phyloP scores from a whole-genome alignment of 1,284 basidiomycete species.

The Inonotus hispidus region DNA sequence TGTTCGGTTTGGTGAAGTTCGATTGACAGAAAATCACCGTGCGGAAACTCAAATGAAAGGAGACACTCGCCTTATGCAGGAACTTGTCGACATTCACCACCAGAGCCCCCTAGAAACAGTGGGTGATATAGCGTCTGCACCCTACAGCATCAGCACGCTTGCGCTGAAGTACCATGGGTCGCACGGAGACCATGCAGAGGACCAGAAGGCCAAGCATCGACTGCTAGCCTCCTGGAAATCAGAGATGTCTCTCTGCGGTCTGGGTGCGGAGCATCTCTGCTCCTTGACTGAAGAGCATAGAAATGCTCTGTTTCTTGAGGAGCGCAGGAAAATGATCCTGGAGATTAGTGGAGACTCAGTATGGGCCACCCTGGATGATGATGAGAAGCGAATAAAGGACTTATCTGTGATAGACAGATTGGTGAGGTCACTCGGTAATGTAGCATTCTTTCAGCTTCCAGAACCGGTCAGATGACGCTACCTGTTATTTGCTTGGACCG shows the following conservation, averaged over 20 bases:
- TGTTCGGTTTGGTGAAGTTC: conserved; percentile 4
- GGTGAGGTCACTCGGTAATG: conserved; percentile 16
- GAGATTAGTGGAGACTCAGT: background rate
- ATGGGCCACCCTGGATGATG: conserved; percentile 18
- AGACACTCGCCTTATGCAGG: background rate
- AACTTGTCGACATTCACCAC: background rate
- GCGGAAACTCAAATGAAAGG: conserved; percentile 8
- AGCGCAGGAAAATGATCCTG: no score
- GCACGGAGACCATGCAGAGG: no score
- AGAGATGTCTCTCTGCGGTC: no score
- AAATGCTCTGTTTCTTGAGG: no score
- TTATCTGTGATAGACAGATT: conserved; percentile 5
- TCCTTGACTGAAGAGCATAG: no score
- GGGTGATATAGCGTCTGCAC: no score
- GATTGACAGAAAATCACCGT: conserved; percentile 1
- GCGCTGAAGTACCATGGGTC: no score
- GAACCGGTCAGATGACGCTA: conserved; percentile 15
- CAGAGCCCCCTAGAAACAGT: background rate
- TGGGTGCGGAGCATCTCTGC: no score
- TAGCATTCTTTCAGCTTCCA: conserved; percentile 17
- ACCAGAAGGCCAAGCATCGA: no score
- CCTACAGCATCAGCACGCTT: no score
- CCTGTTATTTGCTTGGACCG: conserved; percentile 21
- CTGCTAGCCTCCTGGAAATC: no score
- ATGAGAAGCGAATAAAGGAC: conserved; percentile 7